Evolutionary conservation across 116 monocot genomes (phyloP), one percentile per base, ranked within the genome.

Genomic region (Papilionanthe hybrid): DNA sequence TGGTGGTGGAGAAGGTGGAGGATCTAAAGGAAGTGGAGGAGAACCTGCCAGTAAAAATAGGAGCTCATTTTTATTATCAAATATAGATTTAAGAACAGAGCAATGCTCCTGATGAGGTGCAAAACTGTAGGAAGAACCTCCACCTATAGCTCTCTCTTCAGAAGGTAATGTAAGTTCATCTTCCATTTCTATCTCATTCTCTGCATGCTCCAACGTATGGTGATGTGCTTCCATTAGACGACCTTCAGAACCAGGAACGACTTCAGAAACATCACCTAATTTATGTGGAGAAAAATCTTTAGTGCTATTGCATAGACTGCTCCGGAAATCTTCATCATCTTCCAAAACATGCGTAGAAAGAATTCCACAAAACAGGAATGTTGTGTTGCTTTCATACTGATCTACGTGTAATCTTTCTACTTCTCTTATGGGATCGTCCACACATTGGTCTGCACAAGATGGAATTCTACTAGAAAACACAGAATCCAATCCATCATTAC

Each of bases 371-470:
- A 90, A 48, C 75, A 81, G 80, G 50, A 85, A 81, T 41, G 83
- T 83, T 66, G 85, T 77, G 77, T 90, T 90, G 81, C 90, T 97
- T 83, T 94, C 97, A 91, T 97, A 92, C 78, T 97, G 94, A 82
- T 97, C 97, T 84, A 94, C 91, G 88, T 91, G 87, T 84, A 94
- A 86, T 74, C 84, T 94, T 74, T 92, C 92, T 92, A 94, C 92
- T 81, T 97, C 97, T 86, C 94, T 88, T 72, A 92, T 92, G 37
- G 94, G 94, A 87, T 94, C 92, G 87, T 97, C 97, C 25, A 97
- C 86, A 78, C 89, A 91, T 75, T 91, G 94, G 41, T 97, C 97
- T 71, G 94, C 89, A 78, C 92, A 68, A 89, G 89, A 89, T 55
- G 92, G 97, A 10, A 89, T 88, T 84, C 84, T 89, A 67, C 86